Percentiles rank a stretch among this genome's conserved stretches.
These are phyloP conservation scores for Solanum lignicaule DNA, from an alignment of 257 asterid genomes.

Conservation along the genomic window DNA sequence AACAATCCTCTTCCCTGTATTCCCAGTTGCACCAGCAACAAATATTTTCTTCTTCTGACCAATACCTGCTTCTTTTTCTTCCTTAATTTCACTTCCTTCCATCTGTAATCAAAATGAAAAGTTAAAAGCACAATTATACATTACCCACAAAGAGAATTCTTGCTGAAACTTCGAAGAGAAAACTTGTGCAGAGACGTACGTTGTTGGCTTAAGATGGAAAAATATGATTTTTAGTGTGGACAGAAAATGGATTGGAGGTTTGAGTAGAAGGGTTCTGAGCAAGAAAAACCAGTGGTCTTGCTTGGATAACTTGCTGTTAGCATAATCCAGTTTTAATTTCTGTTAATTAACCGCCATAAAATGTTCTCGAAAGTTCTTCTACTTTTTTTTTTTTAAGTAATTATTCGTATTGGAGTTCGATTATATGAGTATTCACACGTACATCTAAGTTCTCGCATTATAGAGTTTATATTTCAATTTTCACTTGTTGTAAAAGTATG, in stretches of 20 bases:
- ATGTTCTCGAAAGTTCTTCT: background rate
- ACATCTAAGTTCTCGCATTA: background rate
- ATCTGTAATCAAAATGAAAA: conserved; percentile 31
- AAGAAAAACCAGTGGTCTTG: background rate
- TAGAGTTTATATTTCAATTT: background rate
- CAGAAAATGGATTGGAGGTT: background rate
- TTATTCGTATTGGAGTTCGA: too few relatives aligned
- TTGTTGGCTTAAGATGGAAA: background rate
- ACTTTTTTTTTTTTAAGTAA: background rate
- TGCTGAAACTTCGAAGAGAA: background rate
- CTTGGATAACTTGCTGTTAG: background rate
- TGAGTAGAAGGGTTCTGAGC: background rate
- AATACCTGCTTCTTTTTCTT: conserved; percentile 23
- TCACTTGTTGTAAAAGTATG: background rate
- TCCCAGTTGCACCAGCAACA: conserved; percentile 94
- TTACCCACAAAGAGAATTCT: background rate
- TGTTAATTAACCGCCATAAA: background rate
- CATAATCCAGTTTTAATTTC: background rate
- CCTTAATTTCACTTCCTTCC: conserved; percentile 52
- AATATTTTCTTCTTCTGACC: conserved; percentile 52
- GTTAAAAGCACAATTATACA: background rate
- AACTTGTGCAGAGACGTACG: background rate
- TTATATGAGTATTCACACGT: accelerated
- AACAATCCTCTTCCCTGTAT: conserved; percentile 87
- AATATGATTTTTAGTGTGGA: background rate